Evolutionary conservation across 441 rosid species (phyloP).

Genomic region (Manihot esculenta): DNA sequence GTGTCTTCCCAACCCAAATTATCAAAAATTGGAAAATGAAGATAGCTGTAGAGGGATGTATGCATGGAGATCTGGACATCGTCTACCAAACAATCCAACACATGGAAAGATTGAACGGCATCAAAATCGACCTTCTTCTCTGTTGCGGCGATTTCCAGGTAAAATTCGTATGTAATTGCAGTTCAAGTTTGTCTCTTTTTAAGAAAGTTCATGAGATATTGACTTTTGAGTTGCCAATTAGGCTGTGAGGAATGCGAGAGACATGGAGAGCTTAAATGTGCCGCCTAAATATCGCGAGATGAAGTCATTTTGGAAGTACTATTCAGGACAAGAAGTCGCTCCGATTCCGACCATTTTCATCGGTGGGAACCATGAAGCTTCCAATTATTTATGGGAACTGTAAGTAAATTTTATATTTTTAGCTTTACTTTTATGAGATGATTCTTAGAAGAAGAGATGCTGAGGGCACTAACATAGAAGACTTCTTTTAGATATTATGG

Average conservation of each 20-base stretch:
- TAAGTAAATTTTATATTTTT: conserved; percentile 26
- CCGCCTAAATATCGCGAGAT: conserved; percentile 72
- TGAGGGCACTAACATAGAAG: neutral
- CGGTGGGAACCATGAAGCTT: conserved; percentile 97
- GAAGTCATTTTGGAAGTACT: conserved; percentile 96
- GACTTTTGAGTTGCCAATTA: conserved; percentile 7
- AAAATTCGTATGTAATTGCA: neutral
- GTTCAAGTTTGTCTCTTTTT: neutral
- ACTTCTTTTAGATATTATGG: conserved; percentile 64
- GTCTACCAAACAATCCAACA: conserved; percentile 66
- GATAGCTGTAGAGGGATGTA: conserved; percentile 96
- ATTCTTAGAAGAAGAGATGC: neutral
- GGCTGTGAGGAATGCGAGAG: conserved; percentile 80
- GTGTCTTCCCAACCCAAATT: neutral
- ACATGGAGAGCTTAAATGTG: conserved; percentile 79
- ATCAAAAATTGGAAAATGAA: conserved; percentile 42
- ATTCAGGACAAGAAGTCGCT: conserved; percentile 74
- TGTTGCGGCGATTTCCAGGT: conserved; percentile 98
- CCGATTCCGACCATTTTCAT: conserved; percentile 90
- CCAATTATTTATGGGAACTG: conserved; percentile 81
- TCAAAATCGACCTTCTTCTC: conserved; percentile 88
- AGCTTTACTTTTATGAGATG: neutral
- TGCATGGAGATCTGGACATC: conserved; percentile 90
- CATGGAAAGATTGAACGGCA: conserved; percentile 50
- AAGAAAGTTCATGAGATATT: neutral